Percentiles rank a stretch among this genome's conserved stretches.
Evolutionary conservation across 2,329 filamentous ascomycete species (phyloP).

Genomic region (Stachybotrys elegans): DNA sequence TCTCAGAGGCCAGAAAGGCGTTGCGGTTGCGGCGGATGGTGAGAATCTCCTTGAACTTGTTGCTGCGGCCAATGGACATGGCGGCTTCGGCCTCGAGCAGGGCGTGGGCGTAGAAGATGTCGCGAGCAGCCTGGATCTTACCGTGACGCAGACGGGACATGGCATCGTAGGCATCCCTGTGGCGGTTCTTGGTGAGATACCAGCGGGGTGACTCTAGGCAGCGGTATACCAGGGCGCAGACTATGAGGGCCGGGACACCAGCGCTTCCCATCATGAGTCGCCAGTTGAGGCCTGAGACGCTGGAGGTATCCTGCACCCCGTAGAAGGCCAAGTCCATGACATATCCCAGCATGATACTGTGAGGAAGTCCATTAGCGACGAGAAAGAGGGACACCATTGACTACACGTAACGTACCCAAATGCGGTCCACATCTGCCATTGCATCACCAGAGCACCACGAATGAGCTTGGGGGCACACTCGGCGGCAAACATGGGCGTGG

Average conservation of each 20-base stretch:
- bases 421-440: slow-evolving; percentile 55
- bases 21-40: slow-evolving; percentile 54
- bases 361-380: no score
- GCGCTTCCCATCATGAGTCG: slow-evolving; percentile 55
- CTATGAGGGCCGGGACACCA: slow-evolving; percentile 44
- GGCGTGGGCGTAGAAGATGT: slow-evolving; percentile 52
- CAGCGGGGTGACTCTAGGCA: slow-evolving; percentile 53
- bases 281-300: slow-evolving; percentile 52
- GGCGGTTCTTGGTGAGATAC: slow-evolving; percentile 38
- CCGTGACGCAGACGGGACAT: slow-evolving; percentile 42
- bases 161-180: slow-evolving; percentile 40
- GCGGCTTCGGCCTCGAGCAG: slow-evolving; percentile 53
- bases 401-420: slow-evolving; percentile 40
- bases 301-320: slow-evolving; percentile 41
- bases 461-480: slow-evolving; percentile 63
- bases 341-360: slow-evolving; percentile 46
- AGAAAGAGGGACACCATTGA: no score
- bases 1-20: slow-evolving; percentile 47
- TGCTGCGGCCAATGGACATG: slow-evolving; percentile 7
- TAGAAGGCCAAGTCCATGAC: slow-evolving; percentile 47
- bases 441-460: slow-evolving; percentile 71
- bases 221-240: slow-evolving; percentile 51
- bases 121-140: slow-evolving; percentile 50
- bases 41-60: slow-evolving; percentile 52
- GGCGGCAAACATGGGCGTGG: slow-evolving; percentile 65